A percentile compares a stretch with the other conserved stretches of the same genome.
phyloP scores from a whole-genome alignment of 2,329 filamentous ascomycete genomes.

The Colletotrichum agaves region DNA sequence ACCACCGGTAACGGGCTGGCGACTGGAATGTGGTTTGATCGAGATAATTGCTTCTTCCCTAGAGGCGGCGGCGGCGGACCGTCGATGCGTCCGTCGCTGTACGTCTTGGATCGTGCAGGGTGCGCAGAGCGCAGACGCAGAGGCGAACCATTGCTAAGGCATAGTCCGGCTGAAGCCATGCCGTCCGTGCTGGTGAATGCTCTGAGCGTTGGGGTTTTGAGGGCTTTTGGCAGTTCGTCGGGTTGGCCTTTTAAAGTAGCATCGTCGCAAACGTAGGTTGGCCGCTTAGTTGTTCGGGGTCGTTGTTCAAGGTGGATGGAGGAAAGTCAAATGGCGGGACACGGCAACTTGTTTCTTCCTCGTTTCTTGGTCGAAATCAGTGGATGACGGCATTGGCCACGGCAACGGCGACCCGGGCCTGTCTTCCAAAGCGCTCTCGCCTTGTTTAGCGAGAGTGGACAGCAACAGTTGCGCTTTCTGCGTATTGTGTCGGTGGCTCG shows the following conservation, averaged over 20 bases:
- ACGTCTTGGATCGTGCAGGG: conserved; percentile 21
- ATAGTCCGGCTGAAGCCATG: conserved; percentile 26
- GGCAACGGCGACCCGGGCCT: background rate
- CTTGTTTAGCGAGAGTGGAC: too few species aligned
- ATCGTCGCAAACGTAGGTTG: conserved; percentile 18
- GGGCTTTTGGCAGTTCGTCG: conserved; percentile 5
- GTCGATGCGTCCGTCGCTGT: conserved; percentile 30
- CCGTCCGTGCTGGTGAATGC: conserved; percentile 23
- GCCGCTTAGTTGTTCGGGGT: conserved; percentile 7
- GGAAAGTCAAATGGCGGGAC: background rate
- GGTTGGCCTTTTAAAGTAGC: background rate
- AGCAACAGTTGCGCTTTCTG: too few species aligned
- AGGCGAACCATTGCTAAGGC: conserved; percentile 18
- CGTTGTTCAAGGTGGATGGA: background rate
- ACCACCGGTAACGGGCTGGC: background rate
- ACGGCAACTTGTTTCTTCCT: background rate
- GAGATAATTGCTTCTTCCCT: conserved; percentile 20
- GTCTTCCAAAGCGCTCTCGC: background rate
- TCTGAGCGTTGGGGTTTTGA: conserved; percentile 1
- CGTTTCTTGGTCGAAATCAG: background rate
- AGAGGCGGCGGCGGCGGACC: conserved; percentile 3
- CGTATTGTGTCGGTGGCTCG: too few species aligned
- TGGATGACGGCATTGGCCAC: conserved; percentile 9
- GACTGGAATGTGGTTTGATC: conserved; percentile 10
- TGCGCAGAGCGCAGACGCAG: background rate